Evolutionary conservation across 1,284 basidiomycete genomes (phyloP), one percentile per base, ranked within the genome.

Genomic region (Porogramme epimiltina): DNA sequence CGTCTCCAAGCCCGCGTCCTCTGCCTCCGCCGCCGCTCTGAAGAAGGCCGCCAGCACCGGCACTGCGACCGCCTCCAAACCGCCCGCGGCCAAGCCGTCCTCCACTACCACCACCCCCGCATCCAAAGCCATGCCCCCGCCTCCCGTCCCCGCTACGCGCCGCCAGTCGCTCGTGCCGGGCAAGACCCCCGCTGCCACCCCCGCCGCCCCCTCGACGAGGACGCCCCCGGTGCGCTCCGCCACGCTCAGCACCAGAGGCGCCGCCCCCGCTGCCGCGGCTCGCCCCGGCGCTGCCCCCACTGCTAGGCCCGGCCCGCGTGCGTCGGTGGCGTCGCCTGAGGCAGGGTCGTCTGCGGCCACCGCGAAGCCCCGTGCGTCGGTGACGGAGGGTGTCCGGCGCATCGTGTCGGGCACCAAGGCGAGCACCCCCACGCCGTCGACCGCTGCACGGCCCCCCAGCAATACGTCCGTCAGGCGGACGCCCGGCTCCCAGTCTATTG

Each of bases 401-500:
- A 60, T 66, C 11, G 60, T 65, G 13, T 59, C 70, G n/a, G 63
- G 69, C 18, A 19, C 66, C 8, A 68, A 66, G 49, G 25, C 45
- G 9, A 4, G 23, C n/a, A 47, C 45, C 18, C 37, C 63, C 8
- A 19, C 61, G 3, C 22, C 66, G 18, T 18, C 36, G 3, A 31
- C 61, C n/a, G 20, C 56, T 2, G 62, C 51, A 34, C 53, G 63
- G 20, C 64, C 67, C 11, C 48, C 70, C 1, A 66, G 68, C 40
- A 60, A 62, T 2, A 46, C 66, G 15, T 59, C 65, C 28, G 57
- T 72, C 48, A 58, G 74, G 22, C 75, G 81, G 31, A 68, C 78
- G 15, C 58, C 70, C 15, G 71, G 70, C 20, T 62, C 78, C 23
- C 72, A 75, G 15, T 89, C 88, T 3, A 82, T 90, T 44, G 79